A percentile compares a stretch with the other conserved stretches of the same genome.
Conservation (phyloP, 2,329 filamentous ascomycete species). For the Neophaeococcomyces aloes region DNA sequence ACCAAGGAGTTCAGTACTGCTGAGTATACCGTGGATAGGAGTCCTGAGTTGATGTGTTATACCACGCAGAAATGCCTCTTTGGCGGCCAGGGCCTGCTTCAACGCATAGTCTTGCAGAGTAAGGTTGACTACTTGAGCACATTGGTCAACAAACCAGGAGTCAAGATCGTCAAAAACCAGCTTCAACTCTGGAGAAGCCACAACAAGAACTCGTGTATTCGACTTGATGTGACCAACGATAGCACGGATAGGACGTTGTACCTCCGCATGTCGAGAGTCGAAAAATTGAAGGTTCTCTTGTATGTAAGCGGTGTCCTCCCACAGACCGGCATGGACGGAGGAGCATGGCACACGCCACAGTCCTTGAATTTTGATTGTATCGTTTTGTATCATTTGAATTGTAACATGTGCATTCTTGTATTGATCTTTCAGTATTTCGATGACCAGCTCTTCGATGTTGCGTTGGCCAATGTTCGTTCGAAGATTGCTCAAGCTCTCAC, state of each 20-base stretch:
- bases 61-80: constrained; percentile 37
- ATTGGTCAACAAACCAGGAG: constrained; percentile 36
- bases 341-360: constrained; percentile 22
- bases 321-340: constrained; percentile 31
- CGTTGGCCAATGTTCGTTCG: constrained; percentile 13
- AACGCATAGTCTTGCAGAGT: constrained; percentile 31
- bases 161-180: constrained; percentile 40
- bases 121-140: constrained; percentile 30
- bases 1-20: constrained; percentile 32
- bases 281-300: constrained; percentile 29
- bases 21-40: constrained; percentile 39
- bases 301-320: constrained; percentile 35
- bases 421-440: constrained; percentile 23
- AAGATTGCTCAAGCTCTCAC: constrained; percentile 26
- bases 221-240: constrained; percentile 23
- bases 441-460: constrained; percentile 22
- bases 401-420: constrained; percentile 28
- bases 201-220: constrained; percentile 29
- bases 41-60: constrained; percentile 40
- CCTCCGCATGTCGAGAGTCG: not conserved
- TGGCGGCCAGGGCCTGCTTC: constrained; percentile 33
- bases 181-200: constrained; percentile 34
- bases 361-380: constrained; percentile 22
- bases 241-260: constrained; percentile 28
- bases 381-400: constrained; percentile 23